Evolutionary conservation across 2,329 filamentous ascomycete genomes (phyloP).

Genomic region (Venturia effusa): DNA sequence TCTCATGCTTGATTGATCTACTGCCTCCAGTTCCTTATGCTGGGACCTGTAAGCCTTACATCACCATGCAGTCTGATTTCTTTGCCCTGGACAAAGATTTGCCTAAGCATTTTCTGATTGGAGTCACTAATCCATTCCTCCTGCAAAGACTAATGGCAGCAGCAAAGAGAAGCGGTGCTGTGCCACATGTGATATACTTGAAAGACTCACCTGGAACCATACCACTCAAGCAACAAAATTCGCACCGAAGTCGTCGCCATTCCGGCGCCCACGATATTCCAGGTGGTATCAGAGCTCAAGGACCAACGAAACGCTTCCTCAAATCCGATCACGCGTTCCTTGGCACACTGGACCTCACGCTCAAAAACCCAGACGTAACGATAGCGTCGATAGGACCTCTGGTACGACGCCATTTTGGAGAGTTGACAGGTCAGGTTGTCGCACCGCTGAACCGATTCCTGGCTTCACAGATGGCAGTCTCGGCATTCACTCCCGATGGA

Average conservation of each 20-base stretch:
- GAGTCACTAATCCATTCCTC: slow-evolving; percentile 32
- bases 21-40: slow-evolving; percentile 30
- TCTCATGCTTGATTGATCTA: slow-evolving; percentile 29
- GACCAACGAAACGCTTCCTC: slow-evolving; percentile 26
- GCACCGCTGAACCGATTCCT: slow-evolving; percentile 30
- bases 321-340: slow-evolving; percentile 26
- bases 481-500: slow-evolving; percentile 24
- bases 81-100: slow-evolving; percentile 10
- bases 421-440: slow-evolving; percentile 30
- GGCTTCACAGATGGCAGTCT: slow-evolving; percentile 19
- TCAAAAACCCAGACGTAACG: slow-evolving; percentile 17
- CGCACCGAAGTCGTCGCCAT: slow-evolving; percentile 3
- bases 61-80: slow-evolving; percentile 29
- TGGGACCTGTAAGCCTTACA: slow-evolving; percentile 28
- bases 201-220: slow-evolving; percentile 24
- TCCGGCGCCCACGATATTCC: slow-evolving; percentile 26
- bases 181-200: slow-evolving; percentile 27
- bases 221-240: slow-evolving; percentile 20
- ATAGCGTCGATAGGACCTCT: slow-evolving; percentile 22
- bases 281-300: slow-evolving; percentile 27
- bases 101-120: slow-evolving; percentile 27
- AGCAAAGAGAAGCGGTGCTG: neutral
- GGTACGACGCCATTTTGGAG: slow-evolving; percentile 30
- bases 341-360: slow-evolving; percentile 23
- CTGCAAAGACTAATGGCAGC: slow-evolving; percentile 25